Percentiles rank a stretch among this genome's conserved stretches.
Evolutionary conservation across 495 filamentous ascomycete species (phyloP).

Genomic region (Sordaria brevicollis): DNA sequence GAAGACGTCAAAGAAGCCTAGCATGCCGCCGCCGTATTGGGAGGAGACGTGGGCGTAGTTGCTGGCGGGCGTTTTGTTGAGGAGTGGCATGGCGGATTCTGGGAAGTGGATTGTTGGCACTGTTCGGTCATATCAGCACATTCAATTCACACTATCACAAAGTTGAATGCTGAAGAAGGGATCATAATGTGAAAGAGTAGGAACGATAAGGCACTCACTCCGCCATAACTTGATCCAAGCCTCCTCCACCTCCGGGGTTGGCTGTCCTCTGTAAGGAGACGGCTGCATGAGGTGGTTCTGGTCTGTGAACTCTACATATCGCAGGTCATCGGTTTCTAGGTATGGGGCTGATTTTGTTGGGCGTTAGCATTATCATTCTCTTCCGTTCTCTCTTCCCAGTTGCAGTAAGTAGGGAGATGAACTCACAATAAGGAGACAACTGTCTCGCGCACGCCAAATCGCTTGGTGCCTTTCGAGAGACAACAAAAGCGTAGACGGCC

Average conservation of each 20-base stretch:
- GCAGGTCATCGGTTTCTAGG: not conserved
- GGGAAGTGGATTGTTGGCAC: constrained; percentile 1
- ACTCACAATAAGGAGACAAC: not conserved
- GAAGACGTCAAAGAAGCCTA: not conserved
- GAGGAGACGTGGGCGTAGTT: not conserved
- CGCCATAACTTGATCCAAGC: not conserved
- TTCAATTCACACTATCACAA: no score
- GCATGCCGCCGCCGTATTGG: not conserved
- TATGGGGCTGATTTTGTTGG: not conserved
- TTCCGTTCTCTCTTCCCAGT: no score
- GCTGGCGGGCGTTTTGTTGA: not conserved
- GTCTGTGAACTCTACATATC: not conserved
- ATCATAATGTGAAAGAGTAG: no score
- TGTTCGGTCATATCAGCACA: no score
- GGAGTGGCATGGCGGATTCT: not conserved
- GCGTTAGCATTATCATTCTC: not conserved
- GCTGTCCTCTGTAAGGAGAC: not conserved
- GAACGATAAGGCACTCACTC: not conserved
- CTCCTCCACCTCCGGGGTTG: not conserved
- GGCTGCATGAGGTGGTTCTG: not conserved
- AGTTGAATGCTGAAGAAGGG: no score
- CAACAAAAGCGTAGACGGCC: not conserved
- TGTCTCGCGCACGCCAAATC: not conserved
- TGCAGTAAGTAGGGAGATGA: no score
- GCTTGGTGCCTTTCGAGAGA: not conserved